A percentile compares a stretch with the other conserved stretches of the same genome.
phyloP scores from a whole-genome alignment of 441 rosid genomes.

The Pelargonium australe region DNA sequence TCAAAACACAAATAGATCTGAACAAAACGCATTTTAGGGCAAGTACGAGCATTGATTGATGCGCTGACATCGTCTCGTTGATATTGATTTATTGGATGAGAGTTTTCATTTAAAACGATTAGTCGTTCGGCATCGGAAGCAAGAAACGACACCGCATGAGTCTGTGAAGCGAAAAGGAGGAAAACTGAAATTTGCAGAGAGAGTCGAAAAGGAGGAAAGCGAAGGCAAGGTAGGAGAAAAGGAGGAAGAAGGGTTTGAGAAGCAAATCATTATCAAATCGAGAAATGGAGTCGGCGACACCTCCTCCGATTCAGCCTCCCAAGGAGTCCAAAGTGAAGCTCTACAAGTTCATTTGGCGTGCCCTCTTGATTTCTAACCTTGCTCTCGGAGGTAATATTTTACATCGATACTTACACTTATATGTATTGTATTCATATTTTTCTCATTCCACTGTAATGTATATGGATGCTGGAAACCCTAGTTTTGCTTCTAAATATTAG shows the following conservation, averaged over 20 bases:
- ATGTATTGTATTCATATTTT: neutral
- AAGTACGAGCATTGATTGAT: too few species aligned
- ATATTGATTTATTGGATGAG: too few species aligned
- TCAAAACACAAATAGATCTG: too few species aligned
- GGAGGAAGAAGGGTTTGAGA: neutral
- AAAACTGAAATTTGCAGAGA: neutral
- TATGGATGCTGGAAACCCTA: neutral
- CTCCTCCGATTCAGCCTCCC: conserved; percentile 11
- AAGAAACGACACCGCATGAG: too few species aligned
- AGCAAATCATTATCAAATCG: neutral
- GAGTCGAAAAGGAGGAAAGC: neutral
- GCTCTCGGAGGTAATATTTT: conserved; percentile 59
- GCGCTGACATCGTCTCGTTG: too few species aligned
- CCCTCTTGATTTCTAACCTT: conserved; percentile 61
- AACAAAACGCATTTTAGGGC: too few species aligned
- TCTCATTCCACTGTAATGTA: neutral
- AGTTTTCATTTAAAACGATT: too few species aligned
- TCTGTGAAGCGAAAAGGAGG: too few species aligned
- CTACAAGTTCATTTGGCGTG: conserved; percentile 54
- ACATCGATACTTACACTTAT: neutral
- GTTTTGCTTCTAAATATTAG: neutral
- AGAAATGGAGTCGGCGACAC: conserved; percentile 16
- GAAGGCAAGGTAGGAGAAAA: neutral
- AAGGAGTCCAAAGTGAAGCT: conserved; percentile 35
- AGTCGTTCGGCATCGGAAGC: too few species aligned